A percentile compares a stretch with the other conserved stretches of the same genome.
These are phyloP conservation scores for Marasmius sp. DNA, from an alignment of 1,284 basidiomycete genomes.

Conservation along the genomic window DNA sequence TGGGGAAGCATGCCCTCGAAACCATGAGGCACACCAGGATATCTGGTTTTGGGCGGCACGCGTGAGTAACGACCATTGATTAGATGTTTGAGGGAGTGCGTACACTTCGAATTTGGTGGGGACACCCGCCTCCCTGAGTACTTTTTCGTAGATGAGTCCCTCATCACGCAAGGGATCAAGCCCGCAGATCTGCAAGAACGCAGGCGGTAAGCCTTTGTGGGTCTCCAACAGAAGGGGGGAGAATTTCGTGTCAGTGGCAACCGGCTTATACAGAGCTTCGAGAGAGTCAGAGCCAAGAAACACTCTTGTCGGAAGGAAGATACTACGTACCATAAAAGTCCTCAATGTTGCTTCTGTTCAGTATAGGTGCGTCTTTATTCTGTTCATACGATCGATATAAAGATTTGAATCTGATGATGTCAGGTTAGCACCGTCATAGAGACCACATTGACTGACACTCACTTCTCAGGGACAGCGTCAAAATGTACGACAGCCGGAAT, in stretches of 20 bases:
- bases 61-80: too few species aligned
- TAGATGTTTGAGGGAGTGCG: not conserved
- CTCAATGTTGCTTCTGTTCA: not conserved
- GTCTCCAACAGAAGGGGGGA: slow-evolving; percentile 6
- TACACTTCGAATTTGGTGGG: slow-evolving; percentile 13
- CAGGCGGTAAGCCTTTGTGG: slow-evolving; percentile 9
- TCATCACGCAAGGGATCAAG: slow-evolving; percentile 15
- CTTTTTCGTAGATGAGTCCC: slow-evolving; percentile 11
- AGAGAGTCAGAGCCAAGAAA: not conserved
- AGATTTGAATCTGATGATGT: slow-evolving; percentile 7
- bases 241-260: slow-evolving; percentile 5
- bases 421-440: not conserved
- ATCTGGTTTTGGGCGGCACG: not conserved
- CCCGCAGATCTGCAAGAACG: slow-evolving; percentile 11
- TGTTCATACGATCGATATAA: slow-evolving; percentile 9
- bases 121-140: slow-evolving; percentile 8
- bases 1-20: not conserved
- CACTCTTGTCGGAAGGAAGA: not conserved
- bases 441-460: not conserved
- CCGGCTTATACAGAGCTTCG: not conserved
- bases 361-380: slow-evolving; percentile 10
- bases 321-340: not conserved
- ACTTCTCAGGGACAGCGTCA: slow-evolving; percentile 11
- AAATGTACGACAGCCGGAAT: slow-evolving; percentile 8
- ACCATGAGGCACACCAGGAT: not conserved